Conservation (phyloP, 1,284 basidiomycete genomes). For the Fomitopsis schrenkii region DNA sequence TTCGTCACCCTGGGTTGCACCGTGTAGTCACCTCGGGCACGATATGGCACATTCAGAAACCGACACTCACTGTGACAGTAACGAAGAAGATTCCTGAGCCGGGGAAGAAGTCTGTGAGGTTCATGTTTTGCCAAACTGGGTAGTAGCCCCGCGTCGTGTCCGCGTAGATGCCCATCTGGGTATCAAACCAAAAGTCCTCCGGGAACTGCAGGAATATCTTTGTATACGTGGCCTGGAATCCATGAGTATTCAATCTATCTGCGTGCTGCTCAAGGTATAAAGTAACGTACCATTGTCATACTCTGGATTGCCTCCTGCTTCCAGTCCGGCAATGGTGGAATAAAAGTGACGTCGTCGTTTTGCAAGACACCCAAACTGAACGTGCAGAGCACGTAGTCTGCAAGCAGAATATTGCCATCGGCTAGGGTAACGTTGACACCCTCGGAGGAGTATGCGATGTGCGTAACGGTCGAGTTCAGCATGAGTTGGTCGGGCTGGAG, state of each 20-base stretch:
- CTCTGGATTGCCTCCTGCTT: conserved; percentile 65
- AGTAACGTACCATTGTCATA: conserved; percentile 52
- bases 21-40: background rate
- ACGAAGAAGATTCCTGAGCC: conserved; percentile 59
- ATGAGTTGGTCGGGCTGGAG: conserved; percentile 40
- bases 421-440: conserved; percentile 39
- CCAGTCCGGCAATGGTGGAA: conserved; percentile 55
- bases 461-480: conserved; percentile 49
- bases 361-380: conserved; percentile 56
- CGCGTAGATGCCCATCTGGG: conserved; percentile 51
- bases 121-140: conserved; percentile 66
- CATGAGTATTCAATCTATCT: background rate
- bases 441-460: conserved; percentile 42
- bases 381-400: conserved; percentile 29
- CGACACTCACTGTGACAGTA: conserved; percentile 50
- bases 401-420: conserved; percentile 33
- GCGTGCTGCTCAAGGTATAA: too few relatives aligned
- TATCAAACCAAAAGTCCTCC: conserved; percentile 67
- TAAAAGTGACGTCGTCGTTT: conserved; percentile 55
- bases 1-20: conserved; percentile 43
- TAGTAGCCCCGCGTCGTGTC: conserved; percentile 57
- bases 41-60: background rate
- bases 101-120: conserved; percentile 53
- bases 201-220: conserved; percentile 71
- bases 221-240: conserved; percentile 52